Evolutionary conservation across 2,329 filamentous ascomycete genomes (phyloP), one percentile per base, ranked within the genome.

Genomic region (Botrytis aclada): DNA sequence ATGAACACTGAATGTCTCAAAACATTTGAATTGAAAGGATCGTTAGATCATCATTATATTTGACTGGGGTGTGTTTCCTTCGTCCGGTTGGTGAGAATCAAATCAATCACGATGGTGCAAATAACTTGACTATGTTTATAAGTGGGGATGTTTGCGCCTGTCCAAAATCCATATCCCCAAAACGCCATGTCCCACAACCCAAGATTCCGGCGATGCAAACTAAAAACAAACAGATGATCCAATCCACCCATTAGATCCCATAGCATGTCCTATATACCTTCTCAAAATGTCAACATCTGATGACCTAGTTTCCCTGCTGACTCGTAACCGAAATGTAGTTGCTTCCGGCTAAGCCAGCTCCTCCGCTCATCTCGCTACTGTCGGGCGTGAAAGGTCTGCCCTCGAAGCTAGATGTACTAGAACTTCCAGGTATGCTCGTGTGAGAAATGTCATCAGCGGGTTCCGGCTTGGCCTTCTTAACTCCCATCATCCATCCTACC

Each of bases 401-500:
- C n/a, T 69, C 74, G 25, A 29, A 69, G 54, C 62, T 74, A 37
- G 72, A 71, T 18, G 62, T 56, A 20, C 70, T 69, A 20, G 51
- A 32, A 61, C 63, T 72, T 22, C 18, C 54, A 20, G 51, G 41
- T 18, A 41, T 32, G 37, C 54, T 51, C 41, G 41, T 34, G 14
- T 41, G 63, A 22, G 20, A 29, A 39, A 51, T n/a, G 1, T 76
- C 77, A 1, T 58, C 64, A 14, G 18, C 47, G 14, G 34, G 39
- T 34, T 72, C 56, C 41, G 61, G 71, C 34, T 69, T 72, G 5
- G 91, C 88, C 72, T 84, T 84, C 74, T 90, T 86, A 73, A 95
- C 88, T 18, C 94, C 94, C 88, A 98, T 92, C 92, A 98, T 97
- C 92, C 93, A 96, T 2, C 90, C 90, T n/a, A 98, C 92, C 25